phyloP scores from a whole-genome alignment of 345 rosid species.

The Aegle marmelos region DNA sequence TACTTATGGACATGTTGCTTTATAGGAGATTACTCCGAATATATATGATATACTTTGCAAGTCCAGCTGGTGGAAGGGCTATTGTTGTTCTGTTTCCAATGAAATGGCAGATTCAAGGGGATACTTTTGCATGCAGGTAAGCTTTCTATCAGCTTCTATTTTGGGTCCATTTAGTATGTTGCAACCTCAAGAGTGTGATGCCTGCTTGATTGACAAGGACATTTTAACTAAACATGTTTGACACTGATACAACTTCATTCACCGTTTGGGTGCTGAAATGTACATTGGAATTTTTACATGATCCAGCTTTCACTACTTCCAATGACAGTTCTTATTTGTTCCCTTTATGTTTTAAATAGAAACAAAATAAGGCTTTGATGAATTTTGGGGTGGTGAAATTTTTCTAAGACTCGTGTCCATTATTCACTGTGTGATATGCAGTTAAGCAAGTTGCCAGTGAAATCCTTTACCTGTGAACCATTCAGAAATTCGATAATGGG shows the following conservation, averaged over 20 bases:
- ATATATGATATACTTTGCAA: slow-evolving; percentile 60
- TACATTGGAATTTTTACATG: neutral
- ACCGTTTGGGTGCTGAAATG: neutral
- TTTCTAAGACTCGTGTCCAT: neutral
- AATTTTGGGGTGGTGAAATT: neutral
- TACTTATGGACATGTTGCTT: neutral
- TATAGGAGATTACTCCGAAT: slow-evolving; percentile 81
- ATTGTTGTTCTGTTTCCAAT: slow-evolving; percentile 59
- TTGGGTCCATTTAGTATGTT: neutral
- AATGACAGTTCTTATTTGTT: neutral
- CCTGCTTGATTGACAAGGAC: neutral
- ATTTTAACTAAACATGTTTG: neutral
- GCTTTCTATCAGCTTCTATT: neutral
- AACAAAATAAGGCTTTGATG: neutral
- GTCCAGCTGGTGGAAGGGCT: slow-evolving; percentile 86
- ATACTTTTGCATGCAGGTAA: slow-evolving; percentile 89
- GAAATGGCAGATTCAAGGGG: slow-evolving; percentile 40
- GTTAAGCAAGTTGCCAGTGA: slow-evolving; percentile 80
- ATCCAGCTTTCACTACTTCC: neutral
- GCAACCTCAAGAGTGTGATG: neutral
- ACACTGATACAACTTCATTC: neutral
- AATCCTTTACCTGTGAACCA: slow-evolving; percentile 53
- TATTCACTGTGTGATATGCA: slow-evolving; percentile 28
- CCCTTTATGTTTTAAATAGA: neutral
- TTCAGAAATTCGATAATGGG: slow-evolving; percentile 84